phyloP scores from a whole-genome alignment of 495 filamentous ascomycete species.

The Neurospora pannonica region DNA sequence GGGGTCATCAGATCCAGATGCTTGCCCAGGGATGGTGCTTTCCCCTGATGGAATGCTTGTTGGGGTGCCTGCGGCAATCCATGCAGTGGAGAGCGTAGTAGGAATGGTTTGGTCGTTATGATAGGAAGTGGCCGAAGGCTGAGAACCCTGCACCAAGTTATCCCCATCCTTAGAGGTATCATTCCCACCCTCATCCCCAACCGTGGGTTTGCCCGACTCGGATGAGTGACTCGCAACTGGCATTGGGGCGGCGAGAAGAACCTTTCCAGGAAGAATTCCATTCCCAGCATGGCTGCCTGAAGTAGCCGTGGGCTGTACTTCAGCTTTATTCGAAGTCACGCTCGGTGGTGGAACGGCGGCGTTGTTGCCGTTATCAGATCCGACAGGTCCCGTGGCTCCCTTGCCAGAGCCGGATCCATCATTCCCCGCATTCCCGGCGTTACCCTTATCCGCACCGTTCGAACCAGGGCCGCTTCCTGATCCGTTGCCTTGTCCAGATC shows the following conservation, averaged over 20 bases:
- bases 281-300: background rate
- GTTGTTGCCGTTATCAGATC: background rate
- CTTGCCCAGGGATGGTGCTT: background rate
- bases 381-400: background rate
- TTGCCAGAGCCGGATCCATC: background rate
- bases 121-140: background rate
- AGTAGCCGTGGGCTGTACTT: background rate
- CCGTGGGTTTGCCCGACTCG: background rate
- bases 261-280: background rate
- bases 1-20: background rate
- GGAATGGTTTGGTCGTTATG: background rate
- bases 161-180: background rate
- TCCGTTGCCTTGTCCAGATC: constrained; percentile 1
- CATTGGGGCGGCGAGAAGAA: background rate
- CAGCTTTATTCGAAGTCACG: background rate
- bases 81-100: background rate
- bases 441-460: background rate
- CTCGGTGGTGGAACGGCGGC: background rate
- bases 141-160: background rate
- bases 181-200: background rate
- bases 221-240: background rate
- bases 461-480: constrained; percentile 1
- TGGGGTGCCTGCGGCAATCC: background rate
- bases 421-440: constrained; percentile 1
- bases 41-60: background rate